A percentile compares a stretch with the other conserved stretches of the same genome.
Evolutionary conservation across 2,329 filamentous ascomycete species (phyloP).

Genomic region (Myriosclerotinia scirpicola): DNA sequence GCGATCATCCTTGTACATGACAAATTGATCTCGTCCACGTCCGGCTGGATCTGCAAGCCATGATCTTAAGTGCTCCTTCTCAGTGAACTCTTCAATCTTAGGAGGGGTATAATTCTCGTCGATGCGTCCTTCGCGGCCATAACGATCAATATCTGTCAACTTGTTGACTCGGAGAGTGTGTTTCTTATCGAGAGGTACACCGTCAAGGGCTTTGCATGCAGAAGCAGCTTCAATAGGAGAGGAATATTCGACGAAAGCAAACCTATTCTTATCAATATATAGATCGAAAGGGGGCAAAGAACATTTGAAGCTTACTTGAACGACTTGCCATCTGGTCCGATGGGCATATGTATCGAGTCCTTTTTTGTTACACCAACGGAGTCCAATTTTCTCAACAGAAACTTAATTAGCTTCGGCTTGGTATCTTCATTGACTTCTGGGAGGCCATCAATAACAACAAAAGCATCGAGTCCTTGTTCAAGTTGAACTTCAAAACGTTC

Average conservation of each 20-base stretch:
- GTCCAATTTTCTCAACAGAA: constrained; percentile 90
- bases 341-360: constrained; percentile 89
- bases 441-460: constrained; percentile 93
- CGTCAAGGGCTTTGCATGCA: constrained; percentile 85
- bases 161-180: constrained; percentile 97
- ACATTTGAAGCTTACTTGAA: constrained; percentile 63
- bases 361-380: constrained; percentile 80
- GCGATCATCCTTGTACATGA: constrained; percentile 87
- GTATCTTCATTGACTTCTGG: constrained; percentile 86
- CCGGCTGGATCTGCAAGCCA: constrained; percentile 80
- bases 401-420: constrained; percentile 93
- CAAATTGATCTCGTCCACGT: constrained; percentile 90
- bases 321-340: constrained; percentile 83
- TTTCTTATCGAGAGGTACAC: constrained; percentile 89
- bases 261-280: constrained; percentile 53
- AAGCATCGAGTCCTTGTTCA: constrained; percentile 93
- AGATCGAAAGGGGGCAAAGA: constrained; percentile 6
- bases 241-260: constrained; percentile 95
- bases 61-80: constrained; percentile 92
- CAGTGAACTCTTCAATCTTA: constrained; percentile 77
- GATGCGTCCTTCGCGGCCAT: constrained; percentile 87
- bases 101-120: constrained; percentile 88
- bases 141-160: constrained; percentile 95
- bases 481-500: constrained; percentile 95
- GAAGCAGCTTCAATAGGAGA: constrained; percentile 85